Base-by-base conservation (phyloP, 495 filamentous ascomycete genomes). In the Aspergillus egyptiacus region DNA sequence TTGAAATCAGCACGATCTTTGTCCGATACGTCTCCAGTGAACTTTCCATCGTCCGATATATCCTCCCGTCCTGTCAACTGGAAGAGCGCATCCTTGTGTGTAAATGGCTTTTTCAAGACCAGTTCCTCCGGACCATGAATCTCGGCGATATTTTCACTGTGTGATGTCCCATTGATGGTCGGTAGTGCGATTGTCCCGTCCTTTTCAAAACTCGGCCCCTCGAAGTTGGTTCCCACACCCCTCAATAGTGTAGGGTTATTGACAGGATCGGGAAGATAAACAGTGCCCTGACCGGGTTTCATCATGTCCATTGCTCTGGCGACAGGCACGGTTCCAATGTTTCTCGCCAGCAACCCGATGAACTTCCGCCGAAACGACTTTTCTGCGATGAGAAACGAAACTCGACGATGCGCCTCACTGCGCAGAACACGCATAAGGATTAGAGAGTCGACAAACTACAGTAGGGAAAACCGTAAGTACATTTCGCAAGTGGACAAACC, bases 201-300 rank as follows among this genome's bases (percentile, higher is more conserved):
- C 50, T 79, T 68, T 60, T 89, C 81, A 46, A 83, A 84, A 15
- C 85, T 75, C 40, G 81, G 75, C 33, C 75, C 75, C 41, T 85
- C 77, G 56, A 99, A 99, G 37, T 94, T 80, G 14, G 90, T 95
- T n/a, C 81, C 89, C 22, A 86, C 68, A 13, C 93, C 93, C 20
- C 87, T 82, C 46, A 99, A 65, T 39, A 95, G 71, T n/a, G 84
- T 84, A 30, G 91, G 89, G 59, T 95, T 79, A 43, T 86, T 80
- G 57, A 87, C 74, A 2, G 89, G 87, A 55, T 96, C 88, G 15
- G 89, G 88, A n/a, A 97, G 80, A 62, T 95, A 97, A 54, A 99
- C 82, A 25, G 78, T 83, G 23, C 93, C 93, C 22, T 72, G 70
- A 0, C 78, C 90, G 2, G 87, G 75, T 63, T 87, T 91, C 54